A percentile compares a stretch with the other conserved stretches of the same genome.
These are phyloP conservation scores for Plasmodium falciparum DNA, from an alignment of 169 alveolate genomes.

Conservation along the genomic window DNA sequence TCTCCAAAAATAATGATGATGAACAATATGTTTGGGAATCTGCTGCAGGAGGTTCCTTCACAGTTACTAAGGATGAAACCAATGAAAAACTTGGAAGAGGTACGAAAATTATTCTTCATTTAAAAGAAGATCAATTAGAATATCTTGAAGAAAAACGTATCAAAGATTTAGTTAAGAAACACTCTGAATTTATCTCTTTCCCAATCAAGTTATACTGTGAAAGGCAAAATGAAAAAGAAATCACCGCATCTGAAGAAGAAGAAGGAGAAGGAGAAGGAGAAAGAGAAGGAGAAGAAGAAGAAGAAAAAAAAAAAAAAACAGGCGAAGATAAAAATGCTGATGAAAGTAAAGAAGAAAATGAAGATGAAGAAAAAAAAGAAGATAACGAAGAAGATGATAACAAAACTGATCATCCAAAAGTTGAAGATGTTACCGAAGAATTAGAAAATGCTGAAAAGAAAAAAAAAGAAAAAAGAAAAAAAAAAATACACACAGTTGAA, in stretches of 20 bases:
- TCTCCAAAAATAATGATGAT: conserved; percentile 97
- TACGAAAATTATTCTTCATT: conserved; percentile 95
- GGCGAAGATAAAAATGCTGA: conserved; percentile 78
- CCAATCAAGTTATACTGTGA: conserved; percentile 98
- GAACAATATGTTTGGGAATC: conserved; percentile 99
- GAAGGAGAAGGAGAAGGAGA: too few species aligned
- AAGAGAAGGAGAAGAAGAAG: conserved; percentile 89
- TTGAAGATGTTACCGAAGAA: conserved; percentile 82
- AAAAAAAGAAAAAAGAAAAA: conserved; percentile 95
- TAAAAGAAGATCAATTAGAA: conserved; percentile 98
- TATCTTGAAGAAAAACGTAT: conserved; percentile 98
- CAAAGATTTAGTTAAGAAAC: conserved; percentile 99
- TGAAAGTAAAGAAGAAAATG: conserved; percentile 77
- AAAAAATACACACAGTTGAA: conserved; percentile 97
- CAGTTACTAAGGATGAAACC: conserved; percentile 95
- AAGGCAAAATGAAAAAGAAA: conserved; percentile 98
- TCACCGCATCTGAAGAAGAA: conserved; percentile 98
- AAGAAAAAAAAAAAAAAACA: conserved; percentile 74
- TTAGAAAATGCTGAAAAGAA: conserved; percentile 61
- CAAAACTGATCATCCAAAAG: conserved; percentile 89
- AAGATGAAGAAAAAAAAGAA: conserved; percentile 87
- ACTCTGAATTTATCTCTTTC: conserved; percentile 99
- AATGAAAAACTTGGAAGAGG: conserved; percentile 95
- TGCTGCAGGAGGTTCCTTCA: conserved; percentile 99
- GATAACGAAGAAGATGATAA: conserved; percentile 84